Evolutionary conservation across 306 rosid species (phyloP), one percentile per base, ranked within the genome.

Genomic region (Ormosia semicastrata): DNA sequence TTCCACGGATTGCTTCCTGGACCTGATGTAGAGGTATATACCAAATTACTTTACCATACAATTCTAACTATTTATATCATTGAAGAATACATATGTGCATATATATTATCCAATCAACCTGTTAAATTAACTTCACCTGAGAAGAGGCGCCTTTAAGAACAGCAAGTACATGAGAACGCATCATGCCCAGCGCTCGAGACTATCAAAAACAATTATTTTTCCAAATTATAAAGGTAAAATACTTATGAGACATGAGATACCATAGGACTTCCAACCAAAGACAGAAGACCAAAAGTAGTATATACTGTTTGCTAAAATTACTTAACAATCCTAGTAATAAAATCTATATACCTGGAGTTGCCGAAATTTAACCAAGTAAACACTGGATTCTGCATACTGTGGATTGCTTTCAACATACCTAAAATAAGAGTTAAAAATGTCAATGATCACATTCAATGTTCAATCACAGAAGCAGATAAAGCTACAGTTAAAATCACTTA

Each of bases 181-280:
- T 93, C 98, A 96, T 86, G 73, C 98, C 97, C 87, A 96, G 70
- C 40, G 97, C 98, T 82, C 99, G 96, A 75, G 99, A 93, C 99
- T 96, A 90, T 75, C 76, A 86, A 86, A 74, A 78, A 81, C 65
- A 85, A 81, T 66, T 8, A 44, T 14, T n/a, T 53, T 79, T 63
- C 72, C 73, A 66, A 56, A 81, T 88, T 77, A 78, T n/a, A 12
- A 11, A 70, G 76, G 39, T 60, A 40, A 50, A 74, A 79, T 72
- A 75, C 8, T 58, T 54, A 24, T 49, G 39, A 69, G 69, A 67
- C 79, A 68, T 14, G 57, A 71, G 43, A 36, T 37, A 71, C 50
- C 71, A 36, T 39, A 47, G 41, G 37, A 79, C 43, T 41, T 76
- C 50, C 62, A 39, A 81, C 71, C 58, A 49, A 53, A 52, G 56